Evolutionary conservation across 306 rosid species (phyloP), one percentile per base, ranked within the genome.

Genomic region (Rosa chinensis): DNA sequence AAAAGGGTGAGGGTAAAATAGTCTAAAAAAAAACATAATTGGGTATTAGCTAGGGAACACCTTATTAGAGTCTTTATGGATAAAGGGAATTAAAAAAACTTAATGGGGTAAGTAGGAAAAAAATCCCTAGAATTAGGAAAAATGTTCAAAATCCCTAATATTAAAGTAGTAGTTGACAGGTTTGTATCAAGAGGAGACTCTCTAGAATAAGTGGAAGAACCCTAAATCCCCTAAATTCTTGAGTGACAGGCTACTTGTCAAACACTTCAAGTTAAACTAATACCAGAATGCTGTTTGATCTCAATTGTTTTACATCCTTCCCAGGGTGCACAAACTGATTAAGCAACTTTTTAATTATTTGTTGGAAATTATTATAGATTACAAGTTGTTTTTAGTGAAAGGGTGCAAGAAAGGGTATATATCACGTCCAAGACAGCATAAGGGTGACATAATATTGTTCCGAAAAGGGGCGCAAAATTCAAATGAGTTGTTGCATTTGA

Each of bases 261-360:
- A 74, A 35, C 92, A 92, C 90, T 90, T 90, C 91, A 87, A 71
- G 78, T 72, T 85, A 83, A 77, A 86, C 74, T 80, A 82, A 9
- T 48, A 28, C 14, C 58, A 52, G 49, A 32, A 21, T 85, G 63
- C 32, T 81, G 70, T 63, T 67, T 8, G 70, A 74, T 71, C 66
- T 23, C 63, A 39, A 28, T 5, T 81, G 58, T 21, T 73, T 48
- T 80, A 45, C 55, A 48, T 49, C 28, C 35, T 67, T 78, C 69
- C 78, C 14, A 66, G 8, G 44, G 66, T 78, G 66, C 66, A n/a
- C 52, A 72, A 53, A 58, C 73, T 69, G 77, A 75, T 79, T 42
- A 77, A 80, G 69, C 61, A 83, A 53, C 66, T 72, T 72, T 8
- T 50, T 40, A 39, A 50, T 70, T 49, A 78, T 16, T 12, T 73